Evolutionary conservation across 1,284 basidiomycete genomes (phyloP).

Genomic region (Grifola frondosa): DNA sequence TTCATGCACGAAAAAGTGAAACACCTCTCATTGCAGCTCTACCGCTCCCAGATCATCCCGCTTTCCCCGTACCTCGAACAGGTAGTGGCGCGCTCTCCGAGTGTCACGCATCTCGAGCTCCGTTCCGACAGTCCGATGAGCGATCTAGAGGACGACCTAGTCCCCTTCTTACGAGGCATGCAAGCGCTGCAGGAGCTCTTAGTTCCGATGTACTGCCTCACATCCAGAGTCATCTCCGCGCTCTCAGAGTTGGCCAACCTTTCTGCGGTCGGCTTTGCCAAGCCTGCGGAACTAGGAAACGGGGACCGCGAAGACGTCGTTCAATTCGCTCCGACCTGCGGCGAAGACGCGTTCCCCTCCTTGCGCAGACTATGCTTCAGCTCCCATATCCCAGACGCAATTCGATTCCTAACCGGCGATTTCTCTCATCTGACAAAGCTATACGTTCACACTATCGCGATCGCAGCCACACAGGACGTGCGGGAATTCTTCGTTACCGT

Average conservation of each 20-base stretch:
- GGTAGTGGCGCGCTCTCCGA: constrained; percentile 45
- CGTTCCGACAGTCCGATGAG: constrained; percentile 34
- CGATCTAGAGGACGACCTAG: constrained; percentile 35
- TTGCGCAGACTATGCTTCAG: constrained; percentile 51
- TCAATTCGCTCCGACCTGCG: constrained; percentile 41
- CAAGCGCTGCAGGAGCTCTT: constrained; percentile 45
- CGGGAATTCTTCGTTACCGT: constrained; percentile 43
- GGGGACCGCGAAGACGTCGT: constrained; percentile 44
- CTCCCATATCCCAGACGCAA: constrained; percentile 38
- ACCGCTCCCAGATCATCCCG: constrained; percentile 21
- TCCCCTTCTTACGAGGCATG: constrained; percentile 39
- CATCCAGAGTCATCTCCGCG: constrained; percentile 42
- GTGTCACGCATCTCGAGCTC: constrained; percentile 44
- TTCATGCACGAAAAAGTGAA: constrained; percentile 43
- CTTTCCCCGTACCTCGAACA: constrained; percentile 42
- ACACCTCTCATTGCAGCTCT: constrained; percentile 32
- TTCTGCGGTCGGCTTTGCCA: constrained; percentile 45
- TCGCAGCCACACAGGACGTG: constrained; percentile 43
- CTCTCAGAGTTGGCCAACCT: constrained; percentile 48
- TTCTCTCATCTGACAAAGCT: constrained; percentile 44
- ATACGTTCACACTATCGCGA: constrained; percentile 46
- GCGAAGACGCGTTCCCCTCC: constrained; percentile 49
- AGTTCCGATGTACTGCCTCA: constrained; percentile 51
- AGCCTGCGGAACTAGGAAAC: constrained; percentile 39
- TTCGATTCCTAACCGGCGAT: constrained; percentile 13